Base-by-base conservation (phyloP, 148 eudicot genomes). In the Drosera capensis region DNA sequence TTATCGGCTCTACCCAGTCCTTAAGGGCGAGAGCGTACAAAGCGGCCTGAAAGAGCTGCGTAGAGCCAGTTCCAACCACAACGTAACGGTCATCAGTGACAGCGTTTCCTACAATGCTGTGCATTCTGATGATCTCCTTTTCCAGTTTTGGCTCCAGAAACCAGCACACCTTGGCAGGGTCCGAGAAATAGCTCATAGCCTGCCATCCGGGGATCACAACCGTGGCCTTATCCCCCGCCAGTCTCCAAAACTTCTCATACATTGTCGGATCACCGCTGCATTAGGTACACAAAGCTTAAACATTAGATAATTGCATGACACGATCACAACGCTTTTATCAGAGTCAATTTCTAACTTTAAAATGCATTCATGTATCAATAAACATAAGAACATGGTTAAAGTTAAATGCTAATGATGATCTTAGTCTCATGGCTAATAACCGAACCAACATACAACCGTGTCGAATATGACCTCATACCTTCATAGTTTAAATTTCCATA, bases 191-290 rank as follows among this genome's bases (percentile, higher is more conserved):
- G 56, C 99, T 90, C 56, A 80, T 78, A 44, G 65, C 66, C 40
- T 80, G 81, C 85, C 93, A 80, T 4, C 95, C 95, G 4, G 81
- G 40, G 43, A 85, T 78, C 41, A 71, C 63, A 29, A 84, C 63
- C 9, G 82, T 65, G 8, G 85, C 58, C 43, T 68, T 68, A 57
- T 78, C 84, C 15, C 93, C 85, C 16, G 68, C 68, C 40, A 68
- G 63, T 52, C 61, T 61, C 99, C 99, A 90, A 56, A 64, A 84
- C 41, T 36, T 59, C 72, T 84, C 93, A 37, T 84, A 90, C 95
- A 90, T 84, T 57, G 93, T 90, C 14, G 99, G 97, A 74, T 90
- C 94, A 0, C 99, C 99, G 57, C 99, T 90, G 80, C 42, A 73
- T 17, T 13, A 23, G 37, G 12, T n/a, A n/a, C n/a, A n/a, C n/a